These are phyloP conservation scores for Raphidocelis subcapitata DNA, from an alignment of 139 green algal genomes.

Conservation along the genomic window DNA sequence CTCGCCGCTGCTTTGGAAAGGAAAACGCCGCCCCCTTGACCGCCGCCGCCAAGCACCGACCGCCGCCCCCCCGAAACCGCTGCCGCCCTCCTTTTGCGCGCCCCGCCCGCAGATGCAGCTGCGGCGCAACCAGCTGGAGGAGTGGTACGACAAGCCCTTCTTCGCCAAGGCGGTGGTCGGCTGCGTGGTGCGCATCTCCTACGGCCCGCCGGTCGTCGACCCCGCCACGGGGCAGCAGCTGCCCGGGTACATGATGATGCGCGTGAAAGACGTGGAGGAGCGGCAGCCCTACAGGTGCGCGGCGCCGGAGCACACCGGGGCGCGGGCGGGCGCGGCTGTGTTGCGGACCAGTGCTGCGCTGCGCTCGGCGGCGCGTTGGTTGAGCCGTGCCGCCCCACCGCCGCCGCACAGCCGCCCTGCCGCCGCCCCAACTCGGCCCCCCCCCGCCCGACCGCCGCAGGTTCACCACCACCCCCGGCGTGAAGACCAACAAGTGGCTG, in stretches of 20 bases:
- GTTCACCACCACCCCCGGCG: slow-evolving; percentile 30
- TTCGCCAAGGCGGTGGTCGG: slow-evolving; percentile 30
- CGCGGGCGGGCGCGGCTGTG: background rate
- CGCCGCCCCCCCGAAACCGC: too few relatives aligned
- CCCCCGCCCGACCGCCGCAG: too few relatives aligned
- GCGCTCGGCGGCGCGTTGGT: background rate
- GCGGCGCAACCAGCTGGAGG: slow-evolving; percentile 42
- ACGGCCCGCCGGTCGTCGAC: slow-evolving; percentile 13
- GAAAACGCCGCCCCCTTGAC: too few relatives aligned
- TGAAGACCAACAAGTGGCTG: slow-evolving; percentile 42
- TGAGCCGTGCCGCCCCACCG: background rate
- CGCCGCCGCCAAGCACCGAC: too few relatives aligned
- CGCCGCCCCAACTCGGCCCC: too few relatives aligned
- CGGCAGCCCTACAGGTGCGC: slow-evolving; percentile 24
- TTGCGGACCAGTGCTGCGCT: background rate
- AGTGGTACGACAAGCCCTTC: slow-evolving; percentile 45
- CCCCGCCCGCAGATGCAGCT: slow-evolving; percentile 26
- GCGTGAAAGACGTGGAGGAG: background rate
- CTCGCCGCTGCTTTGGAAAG: too few relatives aligned
- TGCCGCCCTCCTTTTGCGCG: too few relatives aligned
- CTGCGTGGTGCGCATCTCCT: slow-evolving; percentile 47
- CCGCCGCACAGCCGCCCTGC: background rate
- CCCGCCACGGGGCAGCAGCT: background rate
- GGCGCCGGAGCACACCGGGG: background rate
- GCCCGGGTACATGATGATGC: slow-evolving; percentile 22